Percentiles rank a stretch among this genome's conserved stretches.
Conservation (phyloP, 106 monocot species). For the Acorus calamus region DNA sequence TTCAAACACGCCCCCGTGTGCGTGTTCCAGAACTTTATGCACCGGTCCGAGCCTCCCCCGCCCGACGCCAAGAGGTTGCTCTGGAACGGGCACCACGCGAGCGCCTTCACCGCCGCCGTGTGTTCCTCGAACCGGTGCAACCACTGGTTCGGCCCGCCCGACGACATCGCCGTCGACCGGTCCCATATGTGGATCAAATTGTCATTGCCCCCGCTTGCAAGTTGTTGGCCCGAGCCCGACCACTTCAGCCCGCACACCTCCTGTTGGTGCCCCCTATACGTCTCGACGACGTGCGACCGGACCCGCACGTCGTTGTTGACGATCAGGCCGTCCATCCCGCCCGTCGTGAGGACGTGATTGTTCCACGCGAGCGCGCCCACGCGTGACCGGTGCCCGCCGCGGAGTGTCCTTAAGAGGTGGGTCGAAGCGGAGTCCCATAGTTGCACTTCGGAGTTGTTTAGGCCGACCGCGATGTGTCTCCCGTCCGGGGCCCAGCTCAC, state of each 20-base stretch:
- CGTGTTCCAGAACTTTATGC: constrained; percentile 68
- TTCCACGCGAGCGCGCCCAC: constrained; percentile 59
- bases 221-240: constrained; percentile 41
- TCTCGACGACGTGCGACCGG: constrained; percentile 19
- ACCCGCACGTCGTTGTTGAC: constrained; percentile 56
- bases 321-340: constrained; percentile 45
- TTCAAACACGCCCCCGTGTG: constrained; percentile 43
- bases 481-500: constrained; percentile 72
- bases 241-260: constrained; percentile 63
- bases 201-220: constrained; percentile 57
- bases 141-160: constrained; percentile 20
- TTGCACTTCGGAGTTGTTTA: constrained; percentile 50
- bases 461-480: constrained; percentile 40
- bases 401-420: constrained; percentile 39
- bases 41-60: constrained; percentile 33
- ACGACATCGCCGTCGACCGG: constrained; percentile 24
- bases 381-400: constrained; percentile 35
- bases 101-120: constrained; percentile 48
- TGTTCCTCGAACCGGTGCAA: constrained; percentile 33
- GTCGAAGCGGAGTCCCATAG: constrained; percentile 42
- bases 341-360: constrained; percentile 49
- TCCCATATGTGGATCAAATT: constrained; percentile 59
- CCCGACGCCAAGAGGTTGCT: constrained; percentile 50
- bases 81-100: constrained; percentile 66
- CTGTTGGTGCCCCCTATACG: constrained; percentile 34